Percentiles rank a stretch among this genome's conserved stretches.
phyloP scores from a whole-genome alignment of 2,329 filamentous ascomycete genomes.

The Phialophora tarda region DNA sequence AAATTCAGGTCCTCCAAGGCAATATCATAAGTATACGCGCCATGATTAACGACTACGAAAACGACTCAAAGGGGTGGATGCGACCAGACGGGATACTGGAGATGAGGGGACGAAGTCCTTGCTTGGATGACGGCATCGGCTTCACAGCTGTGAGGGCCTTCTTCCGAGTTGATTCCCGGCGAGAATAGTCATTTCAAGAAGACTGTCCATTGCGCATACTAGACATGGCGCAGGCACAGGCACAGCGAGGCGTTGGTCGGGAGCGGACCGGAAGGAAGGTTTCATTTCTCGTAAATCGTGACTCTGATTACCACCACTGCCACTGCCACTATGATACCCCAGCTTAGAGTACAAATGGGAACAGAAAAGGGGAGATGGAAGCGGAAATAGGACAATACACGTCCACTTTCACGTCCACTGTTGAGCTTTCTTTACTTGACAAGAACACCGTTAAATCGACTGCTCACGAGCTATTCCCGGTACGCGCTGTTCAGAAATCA shows the following conservation, averaged over 20 bases:
- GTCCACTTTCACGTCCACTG: background rate
- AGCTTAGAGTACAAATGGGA: constrained; percentile 15
- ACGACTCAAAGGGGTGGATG: background rate
- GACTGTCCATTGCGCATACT: background rate
- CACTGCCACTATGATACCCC: constrained; percentile 16
- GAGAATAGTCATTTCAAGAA: background rate
- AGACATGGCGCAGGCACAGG: background rate
- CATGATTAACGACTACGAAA: constrained; percentile 9
- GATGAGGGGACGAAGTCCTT: background rate
- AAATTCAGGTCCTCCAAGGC: constrained; percentile 44
- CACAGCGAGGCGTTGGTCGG: constrained; percentile 15
- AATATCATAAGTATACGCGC: background rate
- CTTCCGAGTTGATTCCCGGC: background rate
- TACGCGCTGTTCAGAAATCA: background rate
- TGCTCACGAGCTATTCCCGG: background rate
- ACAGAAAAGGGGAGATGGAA: background rate
- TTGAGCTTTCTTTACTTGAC: background rate
- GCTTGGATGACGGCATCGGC: background rate
- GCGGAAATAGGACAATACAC: background rate
- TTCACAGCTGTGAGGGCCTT: background rate
- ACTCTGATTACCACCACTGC: background rate
- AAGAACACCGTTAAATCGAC: background rate
- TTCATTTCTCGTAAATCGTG: background rate
- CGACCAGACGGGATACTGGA: background rate
- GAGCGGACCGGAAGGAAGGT: background rate